phyloP scores from a whole-genome alignment of 768 basidiomycete genomes.

The Boletus subparvulus region DNA sequence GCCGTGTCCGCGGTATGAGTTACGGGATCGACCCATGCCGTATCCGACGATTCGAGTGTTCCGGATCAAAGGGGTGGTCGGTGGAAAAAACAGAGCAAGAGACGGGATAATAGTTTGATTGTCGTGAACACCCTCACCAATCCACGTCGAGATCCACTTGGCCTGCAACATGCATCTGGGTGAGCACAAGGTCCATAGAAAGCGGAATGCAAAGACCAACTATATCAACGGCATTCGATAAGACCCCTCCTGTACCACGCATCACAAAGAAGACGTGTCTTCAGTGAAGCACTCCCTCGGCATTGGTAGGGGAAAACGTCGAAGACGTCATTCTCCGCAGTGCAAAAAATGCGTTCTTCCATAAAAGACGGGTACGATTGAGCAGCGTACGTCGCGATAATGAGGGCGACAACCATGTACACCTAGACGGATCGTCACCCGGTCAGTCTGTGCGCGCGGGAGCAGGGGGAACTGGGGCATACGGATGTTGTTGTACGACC shows the following conservation, averaged over 20 bases:
- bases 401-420: constrained; percentile 36
- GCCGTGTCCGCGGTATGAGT: constrained; percentile 41
- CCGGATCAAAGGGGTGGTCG: constrained; percentile 7
- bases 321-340: constrained; percentile 43
- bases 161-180: constrained; percentile 25
- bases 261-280: constrained; percentile 16
- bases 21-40: constrained; percentile 44
- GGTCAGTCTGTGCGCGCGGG: not conserved
- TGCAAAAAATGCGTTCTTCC: constrained; percentile 37
- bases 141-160: constrained; percentile 38
- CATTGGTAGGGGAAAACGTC: constrained; percentile 37
- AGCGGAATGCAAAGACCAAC: constrained; percentile 22
- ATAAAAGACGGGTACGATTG: constrained; percentile 41
- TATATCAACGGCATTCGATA: constrained; percentile 44
- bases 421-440: constrained; percentile 31
- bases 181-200: not conserved
- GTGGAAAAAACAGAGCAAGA: constrained; percentile 27
- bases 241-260: constrained; percentile 45
- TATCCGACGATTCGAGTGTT: constrained; percentile 37
- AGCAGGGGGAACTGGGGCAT: not conserved
- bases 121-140: constrained; percentile 35
- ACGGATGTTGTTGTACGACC: constrained; percentile 42
- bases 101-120: constrained; percentile 36
- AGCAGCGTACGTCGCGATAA: constrained; percentile 36
- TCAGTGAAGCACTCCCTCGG: constrained; percentile 32